phyloP scores from a whole-genome alignment of 306 rosid genomes.

The Canavalia ensiformis region DNA sequence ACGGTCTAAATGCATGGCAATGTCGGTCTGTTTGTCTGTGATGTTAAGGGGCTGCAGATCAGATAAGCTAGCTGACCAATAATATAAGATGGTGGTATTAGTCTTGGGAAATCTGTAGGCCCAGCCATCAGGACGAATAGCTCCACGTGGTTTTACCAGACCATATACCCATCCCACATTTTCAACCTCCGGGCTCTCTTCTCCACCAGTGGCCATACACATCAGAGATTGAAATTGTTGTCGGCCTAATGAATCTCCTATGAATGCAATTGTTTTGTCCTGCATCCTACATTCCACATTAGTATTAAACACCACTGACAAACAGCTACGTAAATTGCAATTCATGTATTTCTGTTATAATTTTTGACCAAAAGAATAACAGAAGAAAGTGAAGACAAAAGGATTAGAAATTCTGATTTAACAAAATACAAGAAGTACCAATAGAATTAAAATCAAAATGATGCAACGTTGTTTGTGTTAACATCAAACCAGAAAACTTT shows the following conservation, averaged over 20 bases:
- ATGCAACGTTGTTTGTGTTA: slow-evolving; percentile 1
- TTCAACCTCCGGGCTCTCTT: slow-evolving; percentile 70
- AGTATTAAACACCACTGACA: slow-evolving; percentile 49
- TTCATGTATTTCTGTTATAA: neutral
- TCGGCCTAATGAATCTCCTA: slow-evolving; percentile 92
- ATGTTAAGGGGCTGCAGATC: slow-evolving; percentile 76
- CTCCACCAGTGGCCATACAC: slow-evolving; percentile 90
- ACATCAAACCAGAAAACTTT: slow-evolving; percentile 11
- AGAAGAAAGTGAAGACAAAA: slow-evolving; percentile 22
- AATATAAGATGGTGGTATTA: slow-evolving; percentile 85
- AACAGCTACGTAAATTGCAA: slow-evolving; percentile 26
- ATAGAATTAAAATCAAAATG: slow-evolving; percentile 10
- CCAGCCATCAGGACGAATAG: slow-evolving; percentile 96
- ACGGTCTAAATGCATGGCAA: slow-evolving; percentile 95
- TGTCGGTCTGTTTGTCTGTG: slow-evolving; percentile 56
- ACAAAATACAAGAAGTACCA: slow-evolving; percentile 21
- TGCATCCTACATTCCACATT: slow-evolving; percentile 75
- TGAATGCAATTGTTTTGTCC: slow-evolving; percentile 85
- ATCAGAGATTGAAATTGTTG: slow-evolving; percentile 95
- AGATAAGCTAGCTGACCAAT: slow-evolving; percentile 93
- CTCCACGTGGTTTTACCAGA: slow-evolving; percentile 79
- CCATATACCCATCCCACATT: slow-evolving; percentile 81
- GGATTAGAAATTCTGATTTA: slow-evolving; percentile 21
- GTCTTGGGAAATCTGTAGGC: slow-evolving; percentile 85
- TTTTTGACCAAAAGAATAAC: slow-evolving; percentile 29